Evolutionary conservation across 345 rosid genomes (phyloP), one percentile per base, ranked within the genome.

Genomic region (Sonneratia caseolaris): DNA sequence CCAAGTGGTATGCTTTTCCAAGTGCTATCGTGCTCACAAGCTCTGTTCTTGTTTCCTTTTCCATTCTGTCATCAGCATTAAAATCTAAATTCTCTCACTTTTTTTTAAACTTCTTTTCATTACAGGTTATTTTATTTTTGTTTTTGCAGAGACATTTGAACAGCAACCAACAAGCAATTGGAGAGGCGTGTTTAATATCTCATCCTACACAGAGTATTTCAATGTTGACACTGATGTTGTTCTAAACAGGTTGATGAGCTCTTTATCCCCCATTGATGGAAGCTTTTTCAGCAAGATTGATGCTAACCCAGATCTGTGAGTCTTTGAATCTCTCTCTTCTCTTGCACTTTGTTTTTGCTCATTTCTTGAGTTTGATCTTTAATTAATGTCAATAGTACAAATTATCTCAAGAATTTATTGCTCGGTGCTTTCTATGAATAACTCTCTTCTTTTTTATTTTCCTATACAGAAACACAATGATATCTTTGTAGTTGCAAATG

Each of bases 271-370:
- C 19, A 70, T 75, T 7, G 78, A 79, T 74, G 98, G 90, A 15
- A 90, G 90, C 80, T 95, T 95, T 82, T 95, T 87, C 86, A 82
- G 76, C 86, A 95, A 92, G 82, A 90, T 89, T 37, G 91, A 89
- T 76, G 96, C 96, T 40, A 92, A 95, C 76, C 99, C 98, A 69
- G 98, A 92, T 81, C 78, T 95, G 98, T 92, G 81, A 92, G 98
- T 86, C 7, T 32, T 62, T 13, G 18, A 1, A 0, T n/a, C 11
- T 13, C 37, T 62, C 32, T 62, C 6, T 62, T 62, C 66, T 62
- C 66, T 61, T 24, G 66, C 18, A 3, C 19, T n/a, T 32, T 7
- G 4, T 62, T 27, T 35, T 62, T 62, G 51, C 51, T 62, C 37
- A 27, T n/a, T 35, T 62, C 18, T 62, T 62, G 38, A 27, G 10